These are phyloP conservation scores for Nepenthes gracilis DNA, from an alignment of 148 eudicot species.

Conservation along the genomic window DNA sequence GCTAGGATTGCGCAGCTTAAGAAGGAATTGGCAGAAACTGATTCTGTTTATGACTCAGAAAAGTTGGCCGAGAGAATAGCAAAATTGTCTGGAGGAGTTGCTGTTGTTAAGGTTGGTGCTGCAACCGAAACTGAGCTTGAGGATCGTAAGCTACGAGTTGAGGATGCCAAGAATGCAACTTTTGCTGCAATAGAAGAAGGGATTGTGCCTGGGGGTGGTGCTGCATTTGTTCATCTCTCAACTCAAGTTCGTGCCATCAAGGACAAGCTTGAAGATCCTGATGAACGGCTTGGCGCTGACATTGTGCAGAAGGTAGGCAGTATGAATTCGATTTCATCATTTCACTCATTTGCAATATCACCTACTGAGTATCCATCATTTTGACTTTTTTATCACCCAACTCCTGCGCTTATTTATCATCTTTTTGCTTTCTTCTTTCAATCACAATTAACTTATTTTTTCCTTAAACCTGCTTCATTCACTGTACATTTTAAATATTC, in stretches of 20 bases:
- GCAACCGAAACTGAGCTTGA: constrained; percentile 98
- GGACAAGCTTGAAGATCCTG: constrained; percentile 71
- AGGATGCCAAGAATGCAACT: constrained; percentile 99
- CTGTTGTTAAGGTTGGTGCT: constrained; percentile 97
- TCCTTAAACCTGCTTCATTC: too few relatives aligned
- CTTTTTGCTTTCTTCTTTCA: too few relatives aligned
- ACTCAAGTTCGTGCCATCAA: constrained; percentile 74
- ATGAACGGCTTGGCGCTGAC: constrained; percentile 94
- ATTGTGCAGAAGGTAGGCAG: constrained; percentile 78
- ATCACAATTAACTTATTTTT: too few relatives aligned
- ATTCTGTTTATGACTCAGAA: constrained; percentile 84
- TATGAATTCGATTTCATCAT: too few relatives aligned
- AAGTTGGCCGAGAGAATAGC: constrained; percentile 98
- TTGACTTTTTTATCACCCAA: too few relatives aligned
- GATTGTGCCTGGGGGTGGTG: constrained; percentile 98
- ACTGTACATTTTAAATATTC: too few relatives aligned
- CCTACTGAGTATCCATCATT: neutral
- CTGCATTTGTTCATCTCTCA: constrained; percentile 91
- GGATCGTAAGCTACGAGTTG: constrained; percentile 89
- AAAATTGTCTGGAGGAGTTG: constrained; percentile 91
- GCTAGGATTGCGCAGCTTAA: constrained; percentile 89
- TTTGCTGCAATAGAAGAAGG: constrained; percentile 99
- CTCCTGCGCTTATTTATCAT: too few relatives aligned
- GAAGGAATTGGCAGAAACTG: constrained; percentile 76
- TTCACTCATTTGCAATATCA: too few relatives aligned